Base-by-base conservation (phyloP, 306 rosid genomes). In the Lagenaria siceraria region DNA sequence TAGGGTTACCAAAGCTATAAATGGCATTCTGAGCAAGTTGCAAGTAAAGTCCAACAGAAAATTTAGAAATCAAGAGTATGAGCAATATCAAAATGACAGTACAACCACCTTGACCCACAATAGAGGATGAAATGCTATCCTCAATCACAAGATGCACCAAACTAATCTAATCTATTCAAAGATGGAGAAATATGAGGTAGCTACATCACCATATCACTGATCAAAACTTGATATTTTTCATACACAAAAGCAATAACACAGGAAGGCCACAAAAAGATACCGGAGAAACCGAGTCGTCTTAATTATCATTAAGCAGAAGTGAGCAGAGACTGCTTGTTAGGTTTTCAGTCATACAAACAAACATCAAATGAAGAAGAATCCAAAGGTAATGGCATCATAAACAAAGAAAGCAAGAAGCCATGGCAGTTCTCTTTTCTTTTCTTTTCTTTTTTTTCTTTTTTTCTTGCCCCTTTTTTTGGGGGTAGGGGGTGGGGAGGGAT, bases 301-400 rank as follows among this genome's bases (percentile, higher is more conserved):
- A n/a, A n/a, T 70, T 70, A 70, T 70, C 75, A 25, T 42, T 70
- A 46, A 70, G 22, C 55, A 24, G 56, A 7, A 42, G 55, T 4
- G 75, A 70, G 36, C 75, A 38, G 55, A 70, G 75, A 70, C 75
- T 42, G 56, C 56, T 70, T 70, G 75, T 70, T 46, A 70, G 75
- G 75, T 70, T 29, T 29, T 70, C 75, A 46, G 75, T 70, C 14
- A 24, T 42, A 70, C 75, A 70, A 27, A 14, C 75, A 70, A 70
- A 70, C 75, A 46, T 38, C 52, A 70, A 46, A 70, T 13, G 76
- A 46, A 71, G 21, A 69, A 12, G 58, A 71, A 46, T 71, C 76
- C 58, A 71, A 22, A 69, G 55, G 35, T 8, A 43, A 66, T n/a
- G 49, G 9, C 73, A 40, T 38, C 11, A 66, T 38, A 38, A 69